Conservation (phyloP, 805 yeast genomes). For the Suhomyces faveliae region DNA sequence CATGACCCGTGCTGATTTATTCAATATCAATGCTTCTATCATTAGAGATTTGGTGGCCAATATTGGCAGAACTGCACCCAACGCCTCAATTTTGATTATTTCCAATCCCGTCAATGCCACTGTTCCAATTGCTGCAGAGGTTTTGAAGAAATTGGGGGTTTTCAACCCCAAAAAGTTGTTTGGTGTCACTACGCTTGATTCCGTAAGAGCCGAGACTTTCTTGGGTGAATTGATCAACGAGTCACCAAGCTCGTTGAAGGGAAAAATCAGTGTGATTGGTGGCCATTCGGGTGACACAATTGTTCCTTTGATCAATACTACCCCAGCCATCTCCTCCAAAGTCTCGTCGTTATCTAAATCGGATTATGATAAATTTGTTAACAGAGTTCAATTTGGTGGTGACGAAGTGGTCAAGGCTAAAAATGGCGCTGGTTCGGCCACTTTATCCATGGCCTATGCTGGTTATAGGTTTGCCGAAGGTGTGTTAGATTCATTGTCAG, state of each 20-base stretch:
- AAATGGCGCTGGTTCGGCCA: constrained; percentile 93
- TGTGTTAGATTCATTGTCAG: constrained; percentile 58
- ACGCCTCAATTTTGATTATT: constrained; percentile 45
- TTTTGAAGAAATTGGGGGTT: constrained; percentile 45
- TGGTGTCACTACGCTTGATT: constrained; percentile 47
- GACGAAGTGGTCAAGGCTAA: constrained; percentile 96
- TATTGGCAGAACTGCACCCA: constrained; percentile 38
- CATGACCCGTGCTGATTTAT: constrained; percentile 48
- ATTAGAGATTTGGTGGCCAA: constrained; percentile 43
- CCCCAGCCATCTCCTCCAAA: constrained; percentile 16
- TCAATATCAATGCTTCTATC: constrained; percentile 46
- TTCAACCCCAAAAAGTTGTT: constrained; percentile 45
- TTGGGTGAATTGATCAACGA: constrained; percentile 36
- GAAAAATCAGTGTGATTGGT: constrained; percentile 43
- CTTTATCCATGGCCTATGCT: constrained; percentile 93
- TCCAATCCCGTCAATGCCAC: constrained; percentile 49
- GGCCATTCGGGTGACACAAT: constrained; percentile 50
- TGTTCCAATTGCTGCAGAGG: constrained; percentile 49
- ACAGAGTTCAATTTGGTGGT: constrained; percentile 66
- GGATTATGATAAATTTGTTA: constrained; percentile 27
- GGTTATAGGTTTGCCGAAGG: constrained; percentile 74
- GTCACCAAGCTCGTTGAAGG: constrained; percentile 33
- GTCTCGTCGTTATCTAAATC: constrained; percentile 15
- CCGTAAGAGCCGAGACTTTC: constrained; percentile 47
- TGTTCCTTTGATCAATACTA: constrained; percentile 35